Conservation (phyloP, 2,329 filamentous ascomycete genomes). For the Alternaria sp. region DNA sequence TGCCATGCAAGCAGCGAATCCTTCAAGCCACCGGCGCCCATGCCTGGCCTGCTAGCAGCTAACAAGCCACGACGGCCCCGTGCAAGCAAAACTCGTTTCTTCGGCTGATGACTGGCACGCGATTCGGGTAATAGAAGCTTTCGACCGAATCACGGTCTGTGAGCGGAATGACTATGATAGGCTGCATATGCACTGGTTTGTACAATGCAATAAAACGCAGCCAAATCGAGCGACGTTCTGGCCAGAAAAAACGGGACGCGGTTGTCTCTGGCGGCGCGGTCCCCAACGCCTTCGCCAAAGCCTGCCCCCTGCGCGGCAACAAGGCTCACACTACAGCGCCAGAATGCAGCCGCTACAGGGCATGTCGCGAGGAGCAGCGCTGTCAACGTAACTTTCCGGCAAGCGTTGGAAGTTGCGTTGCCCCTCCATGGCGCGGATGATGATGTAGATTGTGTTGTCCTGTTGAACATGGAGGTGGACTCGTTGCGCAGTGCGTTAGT, state of each 20-base stretch:
- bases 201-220: conserved; percentile 33
- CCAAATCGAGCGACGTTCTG: conserved; percentile 28
- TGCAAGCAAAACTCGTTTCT: conserved; percentile 21
- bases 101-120: conserved; percentile 29
- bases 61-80: conserved; percentile 28
- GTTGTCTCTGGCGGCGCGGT: conserved; percentile 14
- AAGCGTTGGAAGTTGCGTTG: not conserved
- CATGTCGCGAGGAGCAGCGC: not conserved
- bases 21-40: conserved; percentile 32
- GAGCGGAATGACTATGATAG: conserved; percentile 18
- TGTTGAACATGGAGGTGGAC: not conserved
- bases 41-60: conserved; percentile 31
- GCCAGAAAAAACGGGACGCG: conserved; percentile 19
- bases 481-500: not conserved
- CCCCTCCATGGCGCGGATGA: not conserved
- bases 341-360: conserved; percentile 1
- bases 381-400: not conserved
- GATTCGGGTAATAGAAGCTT: conserved; percentile 33
- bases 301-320: conserved; percentile 4
- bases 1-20: conserved; percentile 30
- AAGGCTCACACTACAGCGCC: conserved; percentile 2
- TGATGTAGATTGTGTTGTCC: not conserved
- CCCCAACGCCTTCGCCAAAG: conserved; percentile 10
- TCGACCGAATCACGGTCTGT: conserved; percentile 12
- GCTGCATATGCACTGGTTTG: conserved; percentile 23